Base-by-base conservation (phyloP, 768 basidiomycete species). In the Agrocybe pediades region DNA sequence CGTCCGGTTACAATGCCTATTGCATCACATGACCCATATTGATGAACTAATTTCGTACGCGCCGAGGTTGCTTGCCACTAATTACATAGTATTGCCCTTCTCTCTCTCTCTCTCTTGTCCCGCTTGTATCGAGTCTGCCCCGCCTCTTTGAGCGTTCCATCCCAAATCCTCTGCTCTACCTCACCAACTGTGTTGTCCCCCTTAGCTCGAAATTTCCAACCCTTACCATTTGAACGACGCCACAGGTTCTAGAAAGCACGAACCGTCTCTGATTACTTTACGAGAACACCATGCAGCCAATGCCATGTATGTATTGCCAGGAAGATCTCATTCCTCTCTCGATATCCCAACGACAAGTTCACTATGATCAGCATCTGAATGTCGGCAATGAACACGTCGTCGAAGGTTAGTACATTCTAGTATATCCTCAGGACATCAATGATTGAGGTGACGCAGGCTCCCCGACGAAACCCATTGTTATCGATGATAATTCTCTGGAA, bases 361-460 rank as follows among this genome's bases (percentile, higher is more conserved):
- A 92, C 60, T 88, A 85, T 60, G 73, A 83, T 3, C 27, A 54
- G 2, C 88, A 90, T 65, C 67, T 76, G 23, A 53, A 64, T 3
- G 62, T 62, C 20, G 49, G 24, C 33, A 62, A 42, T 26, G 57
- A 40, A 13, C 45, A 41, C 6, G 7, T 23, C 6, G 20, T 13
- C 19, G 56, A 55, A 59, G 55, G 56, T 62, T 27, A 23, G 16
- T 36, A 25, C 33, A 41, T 27, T 16, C 39, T 24, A 21, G 20
- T 27, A 16, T 7, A n/a, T 11, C 25, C 20, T 6, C 9, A 2
- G 9, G 9, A 16, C 19, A 20, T 25, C n/a, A 21, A 15, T 49
- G 3, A 50, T 20, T 30, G n/a, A 17, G 27, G 13, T 24, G 9
- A 49, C 21, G 19, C 40, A 57, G 59, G 59, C 40, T 56, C 54